Evolutionary conservation across 2,329 filamentous ascomycete species (phyloP), one percentile per base, ranked within the genome.

Genomic region (Claviceps spartinae): DNA sequence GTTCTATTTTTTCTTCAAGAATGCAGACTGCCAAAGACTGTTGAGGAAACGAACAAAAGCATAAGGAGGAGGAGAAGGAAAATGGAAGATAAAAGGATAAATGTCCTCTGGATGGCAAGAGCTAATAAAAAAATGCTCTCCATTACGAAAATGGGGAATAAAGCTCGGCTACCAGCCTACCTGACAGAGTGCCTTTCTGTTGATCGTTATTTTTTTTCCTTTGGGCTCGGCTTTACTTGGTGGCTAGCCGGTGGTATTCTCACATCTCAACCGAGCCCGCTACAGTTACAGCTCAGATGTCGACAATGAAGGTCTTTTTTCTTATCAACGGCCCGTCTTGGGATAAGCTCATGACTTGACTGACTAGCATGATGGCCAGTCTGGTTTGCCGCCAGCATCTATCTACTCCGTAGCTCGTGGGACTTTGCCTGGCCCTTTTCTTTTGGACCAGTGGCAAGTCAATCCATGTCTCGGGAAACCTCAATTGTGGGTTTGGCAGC

Each of bases 401-500:
- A 11, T 11, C 30, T 24, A 24, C 30, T 34, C 30, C 30, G 30
- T 34, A 54, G 50, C 52, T 52, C 49, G 37, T 47, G 52, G 47
- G 34, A 30, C 50, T 34, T 34, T 52, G 47, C 48, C 37, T 47
- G 18, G 51, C 49, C 48, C 9, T 34, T 44, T 52, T 42, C 40
- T 9, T 30, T 4, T 46, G 41, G 44, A 41, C 54, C 54, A 57
- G 52, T 55, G 50, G 52, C 54, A 55, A 55, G 50, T 51, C 54
- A 34, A 54, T 58, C 54, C 59, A 63, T 63, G 57, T 61, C 60
- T 63, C 57, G 57, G 56, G 56, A 58, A 43, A 57, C 50, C 54
- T 52, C 57, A 54, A 54, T 45, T 51, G 53, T 54, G 53, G 47
- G 38, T 47, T 59, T 53, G 47, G 48, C 41, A 43, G 47, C 47